Conservation (phyloP, 2,329 filamentous ascomycete species). For the Atkinsonella texensis region DNA sequence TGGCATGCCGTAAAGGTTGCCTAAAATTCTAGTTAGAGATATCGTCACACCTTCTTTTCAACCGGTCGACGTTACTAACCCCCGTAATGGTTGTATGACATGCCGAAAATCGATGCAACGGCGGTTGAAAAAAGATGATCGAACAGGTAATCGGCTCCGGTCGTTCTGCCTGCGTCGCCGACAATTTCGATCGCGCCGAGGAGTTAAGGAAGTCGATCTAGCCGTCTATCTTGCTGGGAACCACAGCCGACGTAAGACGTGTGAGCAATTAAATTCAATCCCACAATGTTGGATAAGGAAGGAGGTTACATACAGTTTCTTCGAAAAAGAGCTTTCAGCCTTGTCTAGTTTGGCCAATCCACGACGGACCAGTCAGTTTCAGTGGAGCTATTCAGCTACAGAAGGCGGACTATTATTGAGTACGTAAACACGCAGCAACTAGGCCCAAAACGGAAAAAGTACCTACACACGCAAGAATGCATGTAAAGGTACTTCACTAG, state of each 20-base stretch:
- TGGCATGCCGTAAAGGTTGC: conserved; percentile 58
- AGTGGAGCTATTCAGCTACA: neutral
- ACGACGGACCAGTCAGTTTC: neutral
- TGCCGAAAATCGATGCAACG: conserved; percentile 15
- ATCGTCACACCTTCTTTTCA: neutral
- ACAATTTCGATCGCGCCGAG: neutral
- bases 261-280: neutral
- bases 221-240: neutral
- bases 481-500: too few species aligned
- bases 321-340: conserved; percentile 1
- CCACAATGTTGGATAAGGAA: neutral
- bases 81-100: conserved; percentile 53
- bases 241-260: neutral
- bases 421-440: too few species aligned
- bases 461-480: too few species aligned
- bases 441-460: too few species aligned
- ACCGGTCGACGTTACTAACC: conserved; percentile 21
- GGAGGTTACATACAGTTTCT: neutral
- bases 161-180: neutral
- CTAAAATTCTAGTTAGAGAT: conserved; percentile 5
- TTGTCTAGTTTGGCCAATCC: neutral
- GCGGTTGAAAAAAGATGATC: neutral
- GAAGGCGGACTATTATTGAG: too few species aligned
- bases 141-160: neutral
- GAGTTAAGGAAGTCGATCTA: neutral